These are phyloP conservation scores for Passiflora organensis DNA, from an alignment of 345 rosid species.

Conservation along the genomic window DNA sequence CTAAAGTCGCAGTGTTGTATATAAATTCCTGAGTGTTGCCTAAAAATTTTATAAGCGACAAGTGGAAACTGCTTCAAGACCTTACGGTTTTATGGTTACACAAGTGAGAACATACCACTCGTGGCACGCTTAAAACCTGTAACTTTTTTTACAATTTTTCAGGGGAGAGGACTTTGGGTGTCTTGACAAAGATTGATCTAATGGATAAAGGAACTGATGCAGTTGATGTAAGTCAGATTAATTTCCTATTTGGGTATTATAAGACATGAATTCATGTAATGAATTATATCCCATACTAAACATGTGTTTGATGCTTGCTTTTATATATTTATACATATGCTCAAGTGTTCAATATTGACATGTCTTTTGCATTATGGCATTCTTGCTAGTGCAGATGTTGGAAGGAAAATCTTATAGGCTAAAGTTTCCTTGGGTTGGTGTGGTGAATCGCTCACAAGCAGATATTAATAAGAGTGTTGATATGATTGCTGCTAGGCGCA, in stretches of 20 bases:
- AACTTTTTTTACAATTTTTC: slow-evolving; percentile 20
- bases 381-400: slow-evolving; percentile 51
- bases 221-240: slow-evolving; percentile 70
- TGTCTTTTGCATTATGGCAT: background rate
- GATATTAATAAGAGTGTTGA: slow-evolving; percentile 96
- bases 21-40: background rate
- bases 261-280: background rate
- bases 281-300: background rate
- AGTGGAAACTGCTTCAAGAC: no score
- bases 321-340: no score
- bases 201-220: slow-evolving; percentile 99
- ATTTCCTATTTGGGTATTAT: slow-evolving; percentile 4
- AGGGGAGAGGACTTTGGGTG: slow-evolving; percentile 98
- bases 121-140: no score
- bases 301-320: background rate
- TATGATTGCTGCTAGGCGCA: slow-evolving; percentile 96
- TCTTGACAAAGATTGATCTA: slow-evolving; percentile 97
- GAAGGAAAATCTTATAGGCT: slow-evolving; percentile 88
- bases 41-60: background rate
- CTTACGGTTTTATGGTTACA: no score
- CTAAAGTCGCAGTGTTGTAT: no score
- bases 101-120: no score
- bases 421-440: slow-evolving; percentile 98
- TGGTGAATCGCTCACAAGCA: slow-evolving; percentile 97
- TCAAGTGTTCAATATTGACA: background rate